Percentiles rank a stretch among this genome's conserved stretches.
These are phyloP conservation scores for Cladorrhinum sp. DNA, from an alignment of 2,329 filamentous ascomycete species.

Conservation along the genomic window DNA sequence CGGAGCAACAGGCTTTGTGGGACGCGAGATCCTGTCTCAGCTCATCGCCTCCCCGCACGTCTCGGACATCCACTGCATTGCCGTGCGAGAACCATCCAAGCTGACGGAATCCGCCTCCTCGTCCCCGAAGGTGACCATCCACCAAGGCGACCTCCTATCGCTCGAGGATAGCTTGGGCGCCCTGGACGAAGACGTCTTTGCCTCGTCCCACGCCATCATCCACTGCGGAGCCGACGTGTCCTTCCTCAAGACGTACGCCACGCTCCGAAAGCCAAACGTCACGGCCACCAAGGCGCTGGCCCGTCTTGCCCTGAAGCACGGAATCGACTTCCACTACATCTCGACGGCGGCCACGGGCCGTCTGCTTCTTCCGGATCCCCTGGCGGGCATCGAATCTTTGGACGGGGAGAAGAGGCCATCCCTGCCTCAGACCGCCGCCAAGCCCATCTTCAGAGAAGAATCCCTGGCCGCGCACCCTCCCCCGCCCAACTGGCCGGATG, in stretches of 20 bases:
- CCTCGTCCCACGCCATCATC: constrained; percentile 31
- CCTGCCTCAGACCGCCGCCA: neutral
- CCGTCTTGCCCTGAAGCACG: constrained; percentile 25
- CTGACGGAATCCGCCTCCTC: neutral
- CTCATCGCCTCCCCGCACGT: constrained; percentile 36
- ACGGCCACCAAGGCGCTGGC: constrained; percentile 33
- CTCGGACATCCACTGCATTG: constrained; percentile 42
- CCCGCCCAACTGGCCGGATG: constrained; percentile 18
- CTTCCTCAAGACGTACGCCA: constrained; percentile 36
- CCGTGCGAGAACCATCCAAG: constrained; percentile 30
- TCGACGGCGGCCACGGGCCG: constrained; percentile 26
- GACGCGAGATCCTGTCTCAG: constrained; percentile 35
- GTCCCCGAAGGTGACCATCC: constrained; percentile 17
- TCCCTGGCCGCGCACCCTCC: constrained; percentile 3
- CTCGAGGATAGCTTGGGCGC: constrained; percentile 25
- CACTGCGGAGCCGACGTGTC: constrained; percentile 46
- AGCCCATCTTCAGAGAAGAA: neutral
- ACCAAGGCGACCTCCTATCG: constrained; percentile 30
- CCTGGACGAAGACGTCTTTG: neutral
- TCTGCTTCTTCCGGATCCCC: neutral
- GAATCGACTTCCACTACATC: constrained; percentile 30
- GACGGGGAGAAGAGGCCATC: neutral
- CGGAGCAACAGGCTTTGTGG: constrained; percentile 42
- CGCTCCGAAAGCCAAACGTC: constrained; percentile 35
- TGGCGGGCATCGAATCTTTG: neutral